These are phyloP conservation scores for Musa itinerans DNA, from an alignment of 176 grass and related monocot species.

Conservation along the genomic window DNA sequence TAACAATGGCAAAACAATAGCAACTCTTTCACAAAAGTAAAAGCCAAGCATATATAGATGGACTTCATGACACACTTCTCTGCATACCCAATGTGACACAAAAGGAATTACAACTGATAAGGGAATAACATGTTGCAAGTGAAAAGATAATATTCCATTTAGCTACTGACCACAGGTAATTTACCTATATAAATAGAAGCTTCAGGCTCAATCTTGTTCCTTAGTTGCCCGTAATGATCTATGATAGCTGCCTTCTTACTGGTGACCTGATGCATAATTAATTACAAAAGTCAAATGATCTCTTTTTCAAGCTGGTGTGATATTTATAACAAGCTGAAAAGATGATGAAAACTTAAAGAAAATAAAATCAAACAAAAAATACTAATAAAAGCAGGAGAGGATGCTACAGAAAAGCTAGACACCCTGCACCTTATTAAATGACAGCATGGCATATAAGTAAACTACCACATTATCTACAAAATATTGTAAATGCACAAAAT, in stretches of 20 bases:
- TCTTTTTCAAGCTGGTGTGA: neutral
- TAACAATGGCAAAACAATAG: neutral
- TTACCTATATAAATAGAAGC: slow-evolving; percentile 78
- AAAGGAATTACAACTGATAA: neutral
- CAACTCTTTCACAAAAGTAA: neutral
- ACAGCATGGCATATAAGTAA: neutral
- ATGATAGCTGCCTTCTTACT: slow-evolving; percentile 95
- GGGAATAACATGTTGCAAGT: neutral
- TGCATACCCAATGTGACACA: neutral
- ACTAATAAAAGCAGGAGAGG: neutral
- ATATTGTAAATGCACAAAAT: slow-evolving; percentile 23
- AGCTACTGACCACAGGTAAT: neutral
- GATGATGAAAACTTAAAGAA: neutral
- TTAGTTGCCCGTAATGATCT: slow-evolving; percentile 75
- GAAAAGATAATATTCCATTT: neutral
- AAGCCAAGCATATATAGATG: neutral
- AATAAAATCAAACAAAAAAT: too few relatives aligned
- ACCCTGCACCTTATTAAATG: neutral
- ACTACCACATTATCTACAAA: slow-evolving; percentile 3
- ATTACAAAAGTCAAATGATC: slow-evolving; percentile 6
- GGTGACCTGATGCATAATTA: slow-evolving; percentile 55
- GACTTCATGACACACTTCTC: neutral
- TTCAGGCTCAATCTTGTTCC: slow-evolving; percentile 71
- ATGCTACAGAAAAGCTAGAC: neutral
- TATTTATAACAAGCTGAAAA: neutral